Evolutionary conservation across 2,329 filamentous ascomycete genomes (phyloP), one percentile per base, ranked within the genome.

Genomic region (Fusarium sp.): DNA sequence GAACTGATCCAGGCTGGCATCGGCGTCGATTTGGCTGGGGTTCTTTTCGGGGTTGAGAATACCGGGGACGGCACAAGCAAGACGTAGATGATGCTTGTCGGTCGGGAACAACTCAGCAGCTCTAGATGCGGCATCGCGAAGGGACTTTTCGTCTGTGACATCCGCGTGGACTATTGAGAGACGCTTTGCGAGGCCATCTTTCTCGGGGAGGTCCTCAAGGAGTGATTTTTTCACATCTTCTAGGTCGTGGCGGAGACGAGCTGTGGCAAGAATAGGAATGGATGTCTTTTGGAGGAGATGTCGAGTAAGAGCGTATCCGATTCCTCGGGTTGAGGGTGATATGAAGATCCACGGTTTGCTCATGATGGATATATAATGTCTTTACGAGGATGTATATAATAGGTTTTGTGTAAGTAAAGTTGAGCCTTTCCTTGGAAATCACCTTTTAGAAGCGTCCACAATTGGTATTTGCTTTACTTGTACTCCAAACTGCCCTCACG

Each of bases 1-100:
- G 77, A 93, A 90, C n/a, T 87, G 93, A 44, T 88, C 79, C n/a
- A 91, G 79, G 19, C 91, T 88, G 34, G 82, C 75, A 20, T 81
- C 82, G 58, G 86, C 84, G 59, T 90, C 81, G 56, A 96, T 85
- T 71, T 92, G 89, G 0, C 78, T 70, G 0, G 89, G 90, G 2
- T 88, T 87, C 76, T 90, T 93, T 75, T 96, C 93, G 0, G 92
- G 87, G 69, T 86, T 84, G 12, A 96, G 83, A 36, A 94, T 82
- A 1, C 92, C 93, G 0, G 92, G 91, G 4, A 94, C 79, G 28
- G 86, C 86, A 71, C 93, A 86, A 4, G 87, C 87, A 42, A 95
- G 84, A 61, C 89, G 90, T 14, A 96, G 84, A 68, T 91, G 87
- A 69, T 87, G 77, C 10, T 77, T 77, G 14, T 75, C 74, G 0